These are phyloP conservation scores for Gossypium aridum DNA, from an alignment of 441 rosid genomes.

Conservation along the genomic window DNA sequence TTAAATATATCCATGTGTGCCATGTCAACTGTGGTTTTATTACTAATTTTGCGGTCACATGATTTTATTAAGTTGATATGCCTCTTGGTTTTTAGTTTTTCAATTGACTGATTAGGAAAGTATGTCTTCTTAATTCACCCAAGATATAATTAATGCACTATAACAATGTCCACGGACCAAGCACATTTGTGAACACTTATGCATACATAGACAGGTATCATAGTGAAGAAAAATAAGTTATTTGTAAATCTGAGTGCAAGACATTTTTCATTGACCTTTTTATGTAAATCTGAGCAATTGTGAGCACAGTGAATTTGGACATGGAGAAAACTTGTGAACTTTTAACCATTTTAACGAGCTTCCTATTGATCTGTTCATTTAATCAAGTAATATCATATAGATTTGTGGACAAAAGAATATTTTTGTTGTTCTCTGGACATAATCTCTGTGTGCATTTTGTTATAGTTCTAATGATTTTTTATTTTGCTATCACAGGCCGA, in stretches of 20 bases:
- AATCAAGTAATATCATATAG: neutral
- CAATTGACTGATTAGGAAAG: neutral
- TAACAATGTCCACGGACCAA: neutral
- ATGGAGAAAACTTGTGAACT: neutral
- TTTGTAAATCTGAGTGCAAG: neutral
- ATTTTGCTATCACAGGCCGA: constrained; percentile 59
- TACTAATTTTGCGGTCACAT: neutral
- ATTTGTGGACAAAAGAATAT: neutral
- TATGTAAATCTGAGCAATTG: neutral
- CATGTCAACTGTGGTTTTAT: neutral
- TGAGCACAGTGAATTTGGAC: neutral
- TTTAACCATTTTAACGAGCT: neutral
- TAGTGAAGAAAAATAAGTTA: neutral
- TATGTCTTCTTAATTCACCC: neutral
- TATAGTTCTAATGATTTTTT: neutral
- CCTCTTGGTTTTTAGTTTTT: neutral
- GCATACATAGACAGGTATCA: neutral
- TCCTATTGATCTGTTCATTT: neutral
- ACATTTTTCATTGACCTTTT: neutral
- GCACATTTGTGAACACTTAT: neutral
- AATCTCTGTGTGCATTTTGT: neutral
- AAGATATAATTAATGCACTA: neutral
- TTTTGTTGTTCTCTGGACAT: neutral
- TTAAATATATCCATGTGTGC: neutral
- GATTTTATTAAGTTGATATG: constrained; percentile 5